phyloP scores from a whole-genome alignment of 495 filamentous ascomycete species.

The Daldinia grandis region DNA sequence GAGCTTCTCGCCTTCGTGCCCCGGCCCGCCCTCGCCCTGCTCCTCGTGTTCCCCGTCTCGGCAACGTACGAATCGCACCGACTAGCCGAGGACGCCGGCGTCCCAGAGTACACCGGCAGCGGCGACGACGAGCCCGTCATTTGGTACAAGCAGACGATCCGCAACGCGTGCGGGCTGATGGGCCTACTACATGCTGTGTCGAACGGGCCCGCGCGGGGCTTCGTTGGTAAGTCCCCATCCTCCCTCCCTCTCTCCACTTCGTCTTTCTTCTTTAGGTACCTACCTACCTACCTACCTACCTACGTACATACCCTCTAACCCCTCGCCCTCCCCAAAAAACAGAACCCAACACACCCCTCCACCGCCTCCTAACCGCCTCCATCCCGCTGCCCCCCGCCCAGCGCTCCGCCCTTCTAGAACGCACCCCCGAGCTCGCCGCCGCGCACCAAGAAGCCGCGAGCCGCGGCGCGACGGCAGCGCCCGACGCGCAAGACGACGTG shows the following conservation, averaged over 20 bases:
- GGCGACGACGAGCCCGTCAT: constrained; percentile 61
- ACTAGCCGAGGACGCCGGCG: constrained; percentile 67
- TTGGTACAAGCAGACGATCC: constrained; percentile 94
- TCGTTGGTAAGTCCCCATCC: constrained; percentile 48
- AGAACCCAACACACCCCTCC: constrained; percentile 54
- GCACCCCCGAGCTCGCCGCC: constrained; percentile 71
- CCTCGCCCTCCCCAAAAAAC: constrained; percentile 17
- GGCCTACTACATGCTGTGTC: constrained; percentile 79
- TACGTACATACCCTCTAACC: neutral
- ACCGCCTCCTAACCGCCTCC: constrained; percentile 54
- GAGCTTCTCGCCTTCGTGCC: constrained; percentile 82
- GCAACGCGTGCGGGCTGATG: constrained; percentile 86
- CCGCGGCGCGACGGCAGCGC: constrained; percentile 76
- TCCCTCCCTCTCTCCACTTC: neutral
- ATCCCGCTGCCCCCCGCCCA: constrained; percentile 61
- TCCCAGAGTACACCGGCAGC: constrained; percentile 46
- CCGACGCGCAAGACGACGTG: constrained; percentile 70
- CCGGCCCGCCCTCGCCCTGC: constrained; percentile 80
- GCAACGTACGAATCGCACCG: constrained; percentile 72
- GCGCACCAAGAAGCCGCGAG: constrained; percentile 76
- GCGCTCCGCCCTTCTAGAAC: constrained; percentile 76
- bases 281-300: neutral
- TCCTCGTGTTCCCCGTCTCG: constrained; percentile 87
- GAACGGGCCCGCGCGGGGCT: constrained; percentile 53
- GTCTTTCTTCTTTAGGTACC: neutral